Base-by-base conservation (phyloP, 768 basidiomycete species). In the Coprinopsis sp. region DNA sequence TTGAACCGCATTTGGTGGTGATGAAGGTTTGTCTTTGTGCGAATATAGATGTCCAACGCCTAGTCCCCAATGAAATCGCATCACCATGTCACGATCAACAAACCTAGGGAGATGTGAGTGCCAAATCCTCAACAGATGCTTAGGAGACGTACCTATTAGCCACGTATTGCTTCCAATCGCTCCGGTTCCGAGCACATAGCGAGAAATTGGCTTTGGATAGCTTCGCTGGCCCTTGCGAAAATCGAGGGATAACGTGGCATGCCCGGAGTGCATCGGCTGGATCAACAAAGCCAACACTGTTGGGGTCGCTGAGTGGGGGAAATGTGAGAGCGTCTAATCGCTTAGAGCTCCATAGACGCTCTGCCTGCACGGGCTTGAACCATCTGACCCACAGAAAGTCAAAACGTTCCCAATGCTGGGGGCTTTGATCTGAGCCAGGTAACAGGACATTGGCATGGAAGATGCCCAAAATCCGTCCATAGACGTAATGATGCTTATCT, bases 261-360 rank as follows among this genome's bases (percentile, higher is more conserved):
- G 54, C 64, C 7, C 63, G 54, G 16, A 71, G 31, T 16, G 68
- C 58, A 12, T 61, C 37, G 2, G 51, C 19, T 2, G 66, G 68
- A 50, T 70, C 61, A 10, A 69, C 41, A 51, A 68, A 68, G 2
- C 62, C 65, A 45, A 68, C 68, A 1, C 60, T 61, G 14, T 50
- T 51, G 1, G 52, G 43, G 23, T 63, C 55, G 1, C 33, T 44
- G 2, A 48, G 48, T 4, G 49, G 50, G 2, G 63, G 31, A 54
- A 76, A 78, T 0, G 61, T 62, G 13, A 79, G 28, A 0, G 46
- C 40, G 2, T 60, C 61, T 30, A 71, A 59, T 65, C n/a, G n/a
- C n/a, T n/a, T n/a, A n/a, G 12, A 76, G 62, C 1, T 71, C 59
- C 54, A 73, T 16, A 21, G 23, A 12, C 11, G 14, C 2, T 6